These are phyloP conservation scores for Salix brachista DNA, from an alignment of 345 rosid genomes.

Conservation along the genomic window DNA sequence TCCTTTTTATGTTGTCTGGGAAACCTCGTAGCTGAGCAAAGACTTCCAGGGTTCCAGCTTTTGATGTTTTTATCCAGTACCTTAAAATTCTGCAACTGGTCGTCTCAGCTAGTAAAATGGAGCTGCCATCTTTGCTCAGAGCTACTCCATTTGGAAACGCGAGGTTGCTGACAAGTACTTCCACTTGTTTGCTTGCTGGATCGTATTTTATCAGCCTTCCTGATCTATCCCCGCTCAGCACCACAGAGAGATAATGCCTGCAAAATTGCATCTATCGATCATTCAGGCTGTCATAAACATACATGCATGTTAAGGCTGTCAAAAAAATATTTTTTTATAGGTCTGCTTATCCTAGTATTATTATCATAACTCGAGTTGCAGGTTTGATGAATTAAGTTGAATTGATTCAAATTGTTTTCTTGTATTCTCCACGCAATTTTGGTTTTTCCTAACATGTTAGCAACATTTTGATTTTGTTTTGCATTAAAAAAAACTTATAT, in stretches of 20 bases:
- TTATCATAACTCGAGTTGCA: too few species aligned
- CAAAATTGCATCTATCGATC: background rate
- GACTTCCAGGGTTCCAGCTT: constrained; percentile 12
- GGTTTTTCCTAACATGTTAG: too few species aligned
- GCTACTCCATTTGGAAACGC: constrained; percentile 26
- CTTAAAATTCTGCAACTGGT: constrained; percentile 6
- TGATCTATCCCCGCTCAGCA: constrained; percentile 17
- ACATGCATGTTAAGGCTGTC: background rate
- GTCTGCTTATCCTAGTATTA: too few species aligned
- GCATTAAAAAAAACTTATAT: too few species aligned
- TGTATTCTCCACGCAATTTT: too few species aligned
- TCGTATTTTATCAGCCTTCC: constrained; percentile 24
- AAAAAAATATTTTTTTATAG: too few species aligned
- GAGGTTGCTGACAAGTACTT: constrained; percentile 4
- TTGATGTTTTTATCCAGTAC: constrained; percentile 11
- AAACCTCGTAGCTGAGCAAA: constrained; percentile 22
- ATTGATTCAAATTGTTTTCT: too few species aligned
- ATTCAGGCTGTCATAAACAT: background rate
- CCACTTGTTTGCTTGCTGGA: background rate
- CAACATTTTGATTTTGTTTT: too few species aligned
- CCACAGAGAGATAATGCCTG: constrained; percentile 11
- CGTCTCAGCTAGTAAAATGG: constrained; percentile 15
- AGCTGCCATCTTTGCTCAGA: constrained; percentile 16
- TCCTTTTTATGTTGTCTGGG: constrained; percentile 25
- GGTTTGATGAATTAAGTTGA: too few species aligned